Percentiles rank a stretch among this genome's conserved stretches.
These are phyloP conservation scores for Cryphonectria japonica DNA, from an alignment of 2,329 filamentous ascomycete species.

Conservation along the genomic window DNA sequence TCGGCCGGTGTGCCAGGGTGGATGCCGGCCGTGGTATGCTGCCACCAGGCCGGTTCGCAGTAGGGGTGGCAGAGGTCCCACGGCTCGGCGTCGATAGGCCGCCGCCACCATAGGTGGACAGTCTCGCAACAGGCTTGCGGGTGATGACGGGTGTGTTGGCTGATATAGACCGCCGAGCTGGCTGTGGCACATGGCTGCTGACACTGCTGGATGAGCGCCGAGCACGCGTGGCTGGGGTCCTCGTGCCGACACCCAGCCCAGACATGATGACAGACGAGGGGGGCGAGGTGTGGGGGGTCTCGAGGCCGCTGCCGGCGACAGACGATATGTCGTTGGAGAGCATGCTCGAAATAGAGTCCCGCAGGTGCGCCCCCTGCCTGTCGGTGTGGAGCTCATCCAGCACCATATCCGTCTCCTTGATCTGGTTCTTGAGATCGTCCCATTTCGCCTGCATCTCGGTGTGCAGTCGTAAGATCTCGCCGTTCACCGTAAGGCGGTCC, in stretches of 20 bases:
- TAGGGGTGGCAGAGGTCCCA: constrained; percentile 56
- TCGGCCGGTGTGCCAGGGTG: constrained; percentile 61
- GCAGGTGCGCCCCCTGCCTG: constrained; percentile 71
- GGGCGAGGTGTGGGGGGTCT: constrained; percentile 71
- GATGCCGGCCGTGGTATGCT: constrained; percentile 50
- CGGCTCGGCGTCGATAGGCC: constrained; percentile 40
- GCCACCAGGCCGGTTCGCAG: constrained; percentile 39
- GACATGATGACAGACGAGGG: constrained; percentile 66
- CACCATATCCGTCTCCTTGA: constrained; percentile 73
- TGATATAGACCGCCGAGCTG: constrained; percentile 52
- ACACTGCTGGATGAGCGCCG: constrained; percentile 51
- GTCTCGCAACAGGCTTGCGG: constrained; percentile 49
- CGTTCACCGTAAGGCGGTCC: constrained; percentile 94
- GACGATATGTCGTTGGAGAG: constrained; percentile 77
- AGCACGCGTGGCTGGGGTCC: constrained; percentile 26
- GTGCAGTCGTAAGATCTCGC: constrained; percentile 86
- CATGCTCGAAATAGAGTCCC: constrained; percentile 93
- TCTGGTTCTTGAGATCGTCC: constrained; percentile 74
- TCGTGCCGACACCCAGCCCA: constrained; percentile 46
- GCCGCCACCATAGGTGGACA: constrained; percentile 50
- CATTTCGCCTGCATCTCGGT: constrained; percentile 85
- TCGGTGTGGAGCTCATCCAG: constrained; percentile 74
- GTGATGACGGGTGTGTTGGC: constrained; percentile 46
- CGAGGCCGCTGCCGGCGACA: constrained; percentile 68
- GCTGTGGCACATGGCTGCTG: constrained; percentile 50